Evolutionary conservation across 2,329 filamentous ascomycete genomes (phyloP).

Genomic region (Ophiosphaerella narmari): DNA sequence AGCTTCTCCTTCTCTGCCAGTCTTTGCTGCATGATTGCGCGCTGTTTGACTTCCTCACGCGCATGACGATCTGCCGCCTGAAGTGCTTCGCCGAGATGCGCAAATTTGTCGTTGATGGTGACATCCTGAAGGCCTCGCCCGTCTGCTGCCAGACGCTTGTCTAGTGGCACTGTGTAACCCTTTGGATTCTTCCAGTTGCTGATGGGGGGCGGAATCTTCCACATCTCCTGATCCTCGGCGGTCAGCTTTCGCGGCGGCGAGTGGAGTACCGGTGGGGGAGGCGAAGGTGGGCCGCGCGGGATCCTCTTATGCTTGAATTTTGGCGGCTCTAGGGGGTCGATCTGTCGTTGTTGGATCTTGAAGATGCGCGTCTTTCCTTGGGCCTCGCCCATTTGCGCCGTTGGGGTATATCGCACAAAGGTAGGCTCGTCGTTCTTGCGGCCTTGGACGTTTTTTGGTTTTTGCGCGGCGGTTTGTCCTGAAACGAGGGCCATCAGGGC

Average conservation of each 20-base stretch:
- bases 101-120: constrained; percentile 98
- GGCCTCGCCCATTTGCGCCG: constrained; percentile 92
- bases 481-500: constrained; percentile 81
- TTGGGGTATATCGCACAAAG: constrained; percentile 93
- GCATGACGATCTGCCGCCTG: constrained; percentile 95
- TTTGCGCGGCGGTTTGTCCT: constrained; percentile 87
- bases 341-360: constrained; percentile 94
- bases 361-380: constrained; percentile 92
- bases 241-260: constrained; percentile 94
- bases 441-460: constrained; percentile 90
- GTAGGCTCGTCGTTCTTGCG: constrained; percentile 83
- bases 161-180: constrained; percentile 92
- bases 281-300: constrained; percentile 86
- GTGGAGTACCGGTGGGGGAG: constrained; percentile 92
- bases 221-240: constrained; percentile 94
- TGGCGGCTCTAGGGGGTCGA: constrained; percentile 94
- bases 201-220: constrained; percentile 88
- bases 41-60: constrained; percentile 90
- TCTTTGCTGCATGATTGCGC: constrained; percentile 92
- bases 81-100: constrained; percentile 90
- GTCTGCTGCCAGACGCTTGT: constrained; percentile 93
- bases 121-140: constrained; percentile 90
- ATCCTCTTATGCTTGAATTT: constrained; percentile 99
- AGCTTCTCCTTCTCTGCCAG: constrained; percentile 95
- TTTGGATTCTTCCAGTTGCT: constrained; percentile 99